These are phyloP conservation scores for Anthracocystis setariae DNA, from an alignment of 1,284 basidiomycete species.

Conservation along the genomic window DNA sequence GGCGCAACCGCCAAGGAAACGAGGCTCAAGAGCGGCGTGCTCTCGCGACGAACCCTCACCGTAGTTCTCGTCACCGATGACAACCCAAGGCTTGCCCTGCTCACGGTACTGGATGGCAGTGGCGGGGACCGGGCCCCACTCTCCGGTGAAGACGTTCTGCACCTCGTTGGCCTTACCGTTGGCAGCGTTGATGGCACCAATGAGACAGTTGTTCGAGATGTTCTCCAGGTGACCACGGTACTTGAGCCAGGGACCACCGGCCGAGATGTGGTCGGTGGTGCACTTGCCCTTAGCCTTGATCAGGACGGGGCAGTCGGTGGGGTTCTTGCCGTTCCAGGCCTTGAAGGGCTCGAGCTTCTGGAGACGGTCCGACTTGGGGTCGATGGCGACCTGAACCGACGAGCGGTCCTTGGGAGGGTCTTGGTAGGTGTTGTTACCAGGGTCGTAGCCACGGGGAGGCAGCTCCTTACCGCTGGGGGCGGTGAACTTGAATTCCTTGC, in stretches of 20 bases:
- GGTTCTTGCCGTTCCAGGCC: slow-evolving; percentile 92
- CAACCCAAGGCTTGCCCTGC: slow-evolving; percentile 90
- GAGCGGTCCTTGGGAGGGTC: slow-evolving; percentile 87
- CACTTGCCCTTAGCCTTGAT: slow-evolving; percentile 99
- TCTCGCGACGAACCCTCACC: slow-evolving; percentile 98
- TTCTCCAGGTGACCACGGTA: slow-evolving; percentile 99
- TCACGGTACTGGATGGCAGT: slow-evolving; percentile 89
- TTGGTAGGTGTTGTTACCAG: slow-evolving; percentile 97
- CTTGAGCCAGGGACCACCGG: slow-evolving; percentile 98
- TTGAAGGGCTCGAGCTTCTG: slow-evolving; percentile 92
- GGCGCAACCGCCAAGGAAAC: slow-evolving; percentile 93
- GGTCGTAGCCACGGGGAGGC: slow-evolving; percentile 92
- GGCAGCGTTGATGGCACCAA: slow-evolving; percentile 92
- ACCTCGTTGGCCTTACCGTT: slow-evolving; percentile 96
- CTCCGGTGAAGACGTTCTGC: slow-evolving; percentile 86
- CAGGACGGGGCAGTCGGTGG: slow-evolving; percentile 86
- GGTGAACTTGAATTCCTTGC: slow-evolving; percentile 97
- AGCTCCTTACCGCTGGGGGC: slow-evolving; percentile 90
- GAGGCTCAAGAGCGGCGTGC: slow-evolving; percentile 96
- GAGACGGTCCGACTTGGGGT: slow-evolving; percentile 89
- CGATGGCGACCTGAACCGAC: slow-evolving; percentile 84
- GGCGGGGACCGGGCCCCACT: slow-evolving; percentile 85
- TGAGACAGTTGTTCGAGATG: slow-evolving; percentile 98
- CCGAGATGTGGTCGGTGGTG: slow-evolving; percentile 79
- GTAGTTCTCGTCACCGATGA: slow-evolving; percentile 84